Base-by-base conservation (phyloP, 768 basidiomycete species). In the Lactarius hengduanensis region DNA sequence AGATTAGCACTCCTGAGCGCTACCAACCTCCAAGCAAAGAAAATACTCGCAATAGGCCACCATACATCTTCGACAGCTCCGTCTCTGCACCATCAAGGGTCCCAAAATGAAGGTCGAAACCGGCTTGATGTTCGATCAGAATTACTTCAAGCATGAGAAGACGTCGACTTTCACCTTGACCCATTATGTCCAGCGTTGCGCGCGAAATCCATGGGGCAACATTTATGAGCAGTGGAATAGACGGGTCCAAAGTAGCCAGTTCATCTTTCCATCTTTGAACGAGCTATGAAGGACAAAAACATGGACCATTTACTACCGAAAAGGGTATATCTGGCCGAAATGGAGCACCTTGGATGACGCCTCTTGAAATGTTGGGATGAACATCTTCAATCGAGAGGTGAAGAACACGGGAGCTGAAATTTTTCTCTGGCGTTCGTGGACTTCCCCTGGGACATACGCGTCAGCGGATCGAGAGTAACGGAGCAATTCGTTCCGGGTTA, bases 101-200 rank as follows among this genome's bases (percentile, higher is more conserved):
- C 11, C 70, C 71, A 2, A 73, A 71, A n/a, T 74, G 68, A 16
- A 70, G 64, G 47, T 72, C 72, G 36, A 74, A 74, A 15, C 71
- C 73, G 32, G 73, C 72, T 73, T 43, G 59, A 63, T 18, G 36
- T 7, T 16, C 13, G 10, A 36, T 69, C 57, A 20, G 32, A 45
- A 34, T 34, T 32, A 18, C 26, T 30, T 4, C 1, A 2, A 7
- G 26, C 34, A 20, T 26, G 0, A 18, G 32, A 57, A 45, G 3
- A 57, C 10, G 22, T 32, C 26, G 10, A 36, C 18, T n/a, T 2
- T 55, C 32, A 73, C 72, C 71, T 59, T 73, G 71, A 13, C 72
- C 72, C n/a, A 75, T 74, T 22, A 74, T 70, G 53, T 74, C 73
- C n/a, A 74, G 59, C 11, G 73, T 74, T 57, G 70, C 69, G 1